A percentile compares a stretch with the other conserved stretches of the same genome.
Evolutionary conservation across 495 filamentous ascomycete genomes (phyloP).

Genomic region (Podospora pseudoanserina): DNA sequence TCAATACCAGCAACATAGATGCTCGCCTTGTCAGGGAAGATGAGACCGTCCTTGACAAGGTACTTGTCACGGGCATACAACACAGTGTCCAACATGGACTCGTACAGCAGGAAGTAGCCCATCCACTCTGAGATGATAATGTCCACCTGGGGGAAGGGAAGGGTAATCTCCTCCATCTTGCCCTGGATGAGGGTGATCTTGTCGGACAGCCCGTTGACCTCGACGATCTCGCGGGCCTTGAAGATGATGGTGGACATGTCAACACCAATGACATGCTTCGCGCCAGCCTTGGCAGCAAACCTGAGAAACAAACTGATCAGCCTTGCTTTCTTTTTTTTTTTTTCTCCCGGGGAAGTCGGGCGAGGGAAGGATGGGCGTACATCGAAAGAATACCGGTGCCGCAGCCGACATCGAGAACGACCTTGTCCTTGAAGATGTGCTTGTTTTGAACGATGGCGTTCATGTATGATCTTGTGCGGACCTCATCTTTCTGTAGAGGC

Average conservation of each 20-base stretch:
- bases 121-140: conserved; percentile 98
- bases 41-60: conserved; percentile 69
- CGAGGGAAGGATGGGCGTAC: conserved; percentile 35
- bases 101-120: conserved; percentile 91
- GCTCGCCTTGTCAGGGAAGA: conserved; percentile 87
- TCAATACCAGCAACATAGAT: conserved; percentile 82
- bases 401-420: conserved; percentile 89
- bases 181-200: conserved; percentile 78
- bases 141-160: conserved; percentile 80
- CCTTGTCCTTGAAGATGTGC: conserved; percentile 83
- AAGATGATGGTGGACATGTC: conserved; percentile 93
- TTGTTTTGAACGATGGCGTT: conserved; percentile 95
- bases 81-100: conserved; percentile 93
- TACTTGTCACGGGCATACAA: conserved; percentile 83
- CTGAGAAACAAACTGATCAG: conserved; percentile 26
- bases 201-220: conserved; percentile 73
- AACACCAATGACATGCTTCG: conserved; percentile 84
- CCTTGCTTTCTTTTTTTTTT: not conserved
- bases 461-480: conserved; percentile 91
- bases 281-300: conserved; percentile 88
- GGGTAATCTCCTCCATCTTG: conserved; percentile 84
- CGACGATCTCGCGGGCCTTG: conserved; percentile 79
- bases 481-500: conserved; percentile 82
- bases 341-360: not conserved
- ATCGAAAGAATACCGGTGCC: conserved; percentile 91